Base-by-base conservation (phyloP, 2,329 filamentous ascomycete species). In the Pyrenophora seminiperda region DNA sequence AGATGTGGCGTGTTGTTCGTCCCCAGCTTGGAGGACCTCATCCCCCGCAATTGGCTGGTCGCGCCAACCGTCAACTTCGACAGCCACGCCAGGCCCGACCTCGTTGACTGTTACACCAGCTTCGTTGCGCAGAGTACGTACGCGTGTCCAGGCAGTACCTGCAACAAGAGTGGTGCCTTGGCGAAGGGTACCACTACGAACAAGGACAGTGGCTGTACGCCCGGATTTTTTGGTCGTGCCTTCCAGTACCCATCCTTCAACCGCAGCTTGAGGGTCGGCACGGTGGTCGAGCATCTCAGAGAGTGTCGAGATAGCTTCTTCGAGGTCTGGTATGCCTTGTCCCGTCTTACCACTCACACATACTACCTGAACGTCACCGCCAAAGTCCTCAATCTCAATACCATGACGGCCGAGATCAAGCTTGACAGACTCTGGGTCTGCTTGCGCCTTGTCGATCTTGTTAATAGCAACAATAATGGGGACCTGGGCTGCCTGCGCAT, bases 391-490 rank as follows among this genome's bases (percentile, higher is more conserved):
- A 46, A 99, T 88, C 62, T 96, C 89, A 22, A 99, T 85, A 6
- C 89, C 91, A 65, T 96, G 82, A 2, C 85, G 81, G 7, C 89
- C 85, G 18, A 99, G 84, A 71, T 97, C 94, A 47, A 87, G 81
- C 76, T 97, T 97, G 55, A 97, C 92, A 39, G 85, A 83, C 33
- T 97, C 88, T 9, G 91, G 76, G 42, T 91, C 84, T 4, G 89
- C 87, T 52, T 90, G 88, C 52, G 88, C 85, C 75, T 94, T 96
- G 76, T 99, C 94, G 42, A 96, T 84, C 75, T 99, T 99, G 79
- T 94, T 99, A 75, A 97, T 93, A 13, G 95, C 95, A 41, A 99
- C 94, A 50, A 99, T 96, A 41, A 99, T 93, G 4, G 94, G 93
- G 1, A 97, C 94, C 54, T 89, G 88, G 41, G 94, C 90, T 22